These are phyloP conservation scores for Cercospora janseana DNA, from an alignment of 2,329 filamentous ascomycete species.

Conservation along the genomic window DNA sequence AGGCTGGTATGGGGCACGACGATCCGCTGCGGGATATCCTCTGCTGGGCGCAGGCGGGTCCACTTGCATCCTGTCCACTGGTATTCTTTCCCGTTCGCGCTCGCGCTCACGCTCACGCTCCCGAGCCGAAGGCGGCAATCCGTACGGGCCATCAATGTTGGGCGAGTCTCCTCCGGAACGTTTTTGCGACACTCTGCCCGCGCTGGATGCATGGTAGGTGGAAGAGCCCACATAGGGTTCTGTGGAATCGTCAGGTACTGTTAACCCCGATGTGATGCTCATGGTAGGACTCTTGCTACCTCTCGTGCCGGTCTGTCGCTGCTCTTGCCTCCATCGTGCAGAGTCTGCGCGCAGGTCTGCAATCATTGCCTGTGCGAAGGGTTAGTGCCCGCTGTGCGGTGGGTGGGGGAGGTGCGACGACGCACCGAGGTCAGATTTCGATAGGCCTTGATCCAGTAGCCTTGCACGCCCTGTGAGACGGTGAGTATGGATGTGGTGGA, in stretches of 20 bases:
- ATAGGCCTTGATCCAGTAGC: constrained; percentile 54
- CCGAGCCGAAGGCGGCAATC: constrained; percentile 23
- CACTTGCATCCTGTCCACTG: constrained; percentile 33
- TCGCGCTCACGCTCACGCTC: constrained; percentile 9
- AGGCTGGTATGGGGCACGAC: constrained; percentile 25
- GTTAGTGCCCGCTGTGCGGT: constrained; percentile 15
- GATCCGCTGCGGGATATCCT: constrained; percentile 27
- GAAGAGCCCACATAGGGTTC: constrained; percentile 35
- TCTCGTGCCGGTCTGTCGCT: constrained; percentile 41
- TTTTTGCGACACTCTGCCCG: constrained; percentile 42
- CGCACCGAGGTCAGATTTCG: constrained; percentile 51
- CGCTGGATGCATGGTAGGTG: constrained; percentile 47
- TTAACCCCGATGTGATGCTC: constrained; percentile 44
- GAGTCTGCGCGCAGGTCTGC: constrained; percentile 51
- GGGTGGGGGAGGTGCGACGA: constrained; percentile 2
- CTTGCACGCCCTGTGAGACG: constrained; percentile 41
- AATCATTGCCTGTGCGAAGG: constrained; percentile 47
- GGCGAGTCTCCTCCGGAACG: constrained; percentile 41
- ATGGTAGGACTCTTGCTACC: constrained; percentile 47
- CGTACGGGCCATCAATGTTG: constrained; percentile 35
- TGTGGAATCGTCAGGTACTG: constrained; percentile 37
- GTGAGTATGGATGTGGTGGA: constrained; percentile 23
- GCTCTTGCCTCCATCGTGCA: constrained; percentile 45
- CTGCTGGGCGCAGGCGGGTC: constrained; percentile 30
- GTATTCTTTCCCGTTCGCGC: constrained; percentile 30